Percentiles rank a stretch among this genome's conserved stretches.
Conservation (phyloP, 2,329 filamentous ascomycete genomes). For the Alternaria angustiovoidea region DNA sequence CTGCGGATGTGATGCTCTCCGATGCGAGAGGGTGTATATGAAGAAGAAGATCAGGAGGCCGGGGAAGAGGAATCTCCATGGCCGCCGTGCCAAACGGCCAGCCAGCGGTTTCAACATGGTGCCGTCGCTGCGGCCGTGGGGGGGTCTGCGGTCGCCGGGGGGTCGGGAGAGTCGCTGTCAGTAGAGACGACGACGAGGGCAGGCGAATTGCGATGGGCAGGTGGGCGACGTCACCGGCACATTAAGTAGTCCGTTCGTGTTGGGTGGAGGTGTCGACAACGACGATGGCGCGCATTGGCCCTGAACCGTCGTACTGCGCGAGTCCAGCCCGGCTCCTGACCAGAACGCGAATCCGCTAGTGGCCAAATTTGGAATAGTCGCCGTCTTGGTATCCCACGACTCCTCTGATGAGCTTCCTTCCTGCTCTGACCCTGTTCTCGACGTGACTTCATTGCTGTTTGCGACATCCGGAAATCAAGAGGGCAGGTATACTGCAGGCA, state of each 20-base stretch:
- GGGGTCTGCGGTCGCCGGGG: slow-evolving; percentile 7
- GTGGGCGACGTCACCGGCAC: slow-evolving; percentile 21
- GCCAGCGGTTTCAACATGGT: slow-evolving; percentile 39
- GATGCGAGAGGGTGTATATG: slow-evolving; percentile 39
- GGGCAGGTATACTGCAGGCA: not conserved
- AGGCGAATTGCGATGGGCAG: slow-evolving; percentile 3
- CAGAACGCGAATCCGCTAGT: slow-evolving; percentile 13
- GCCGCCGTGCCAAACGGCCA: slow-evolving; percentile 38
- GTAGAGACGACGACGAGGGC: slow-evolving; percentile 2
- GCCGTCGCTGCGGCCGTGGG: slow-evolving; percentile 12
- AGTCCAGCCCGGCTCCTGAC: slow-evolving; percentile 21
- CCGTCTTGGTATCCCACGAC: slow-evolving; percentile 3
- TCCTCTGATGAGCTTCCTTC: too few species aligned
- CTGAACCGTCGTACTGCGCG: slow-evolving; percentile 12
- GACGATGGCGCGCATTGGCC: slow-evolving; percentile 15
- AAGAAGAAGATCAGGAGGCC: slow-evolving; percentile 45
- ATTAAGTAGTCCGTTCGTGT: slow-evolving; percentile 17
- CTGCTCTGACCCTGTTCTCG: not conserved
- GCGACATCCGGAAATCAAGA: not conserved
- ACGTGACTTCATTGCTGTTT: not conserved
- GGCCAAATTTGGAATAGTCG: not conserved
- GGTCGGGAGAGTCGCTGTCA: slow-evolving; percentile 1
- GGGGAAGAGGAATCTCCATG: slow-evolving; percentile 44
- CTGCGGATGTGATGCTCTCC: slow-evolving; percentile 22
- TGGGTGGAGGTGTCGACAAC: slow-evolving; percentile 12